Conservation (phyloP, 768 basidiomycete species). For the Chalciporus chontae region DNA sequence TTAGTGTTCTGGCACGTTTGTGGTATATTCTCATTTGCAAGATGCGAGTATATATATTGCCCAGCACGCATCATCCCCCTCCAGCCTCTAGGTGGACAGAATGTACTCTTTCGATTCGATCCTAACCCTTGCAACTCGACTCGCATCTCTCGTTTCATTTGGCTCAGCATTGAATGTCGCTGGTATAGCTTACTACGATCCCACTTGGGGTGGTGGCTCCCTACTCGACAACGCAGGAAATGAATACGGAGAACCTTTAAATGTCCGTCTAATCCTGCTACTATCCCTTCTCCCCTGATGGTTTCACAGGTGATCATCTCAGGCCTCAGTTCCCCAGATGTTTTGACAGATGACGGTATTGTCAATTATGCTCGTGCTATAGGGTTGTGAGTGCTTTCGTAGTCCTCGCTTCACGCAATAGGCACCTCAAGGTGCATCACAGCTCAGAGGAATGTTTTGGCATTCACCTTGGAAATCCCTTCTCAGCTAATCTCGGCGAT, state of each 20-base stretch:
- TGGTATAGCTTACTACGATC: slow-evolving; percentile 33
- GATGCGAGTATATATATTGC: background rate
- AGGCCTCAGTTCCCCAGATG: slow-evolving; percentile 51
- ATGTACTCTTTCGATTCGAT: slow-evolving; percentile 8
- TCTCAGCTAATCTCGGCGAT: slow-evolving; percentile 45
- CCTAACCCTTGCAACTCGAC: background rate
- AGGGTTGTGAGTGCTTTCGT: slow-evolving; percentile 48
- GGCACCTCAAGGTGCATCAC: slow-evolving; percentile 14
- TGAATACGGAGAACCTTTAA: slow-evolving; percentile 42
- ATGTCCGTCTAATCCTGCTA: slow-evolving; percentile 29
- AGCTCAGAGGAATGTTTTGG: slow-evolving; percentile 39
- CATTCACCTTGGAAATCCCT: slow-evolving; percentile 36
- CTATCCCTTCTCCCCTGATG: background rate
- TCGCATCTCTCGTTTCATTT: slow-evolving; percentile 4
- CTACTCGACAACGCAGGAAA: slow-evolving; percentile 37
- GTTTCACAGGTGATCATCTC: slow-evolving; percentile 56
- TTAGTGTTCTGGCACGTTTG: background rate
- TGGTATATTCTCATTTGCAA: too few species aligned
- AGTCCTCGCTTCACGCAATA: background rate
- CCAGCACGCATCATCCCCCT: background rate
- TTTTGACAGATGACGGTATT: slow-evolving; percentile 54
- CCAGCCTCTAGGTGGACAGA: background rate
- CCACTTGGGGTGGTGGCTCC: slow-evolving; percentile 38
- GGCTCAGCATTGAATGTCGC: background rate
- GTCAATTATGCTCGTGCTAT: slow-evolving; percentile 59